phyloP scores from a whole-genome alignment of 306 rosid genomes.

The Pachyrhizus erosus region DNA sequence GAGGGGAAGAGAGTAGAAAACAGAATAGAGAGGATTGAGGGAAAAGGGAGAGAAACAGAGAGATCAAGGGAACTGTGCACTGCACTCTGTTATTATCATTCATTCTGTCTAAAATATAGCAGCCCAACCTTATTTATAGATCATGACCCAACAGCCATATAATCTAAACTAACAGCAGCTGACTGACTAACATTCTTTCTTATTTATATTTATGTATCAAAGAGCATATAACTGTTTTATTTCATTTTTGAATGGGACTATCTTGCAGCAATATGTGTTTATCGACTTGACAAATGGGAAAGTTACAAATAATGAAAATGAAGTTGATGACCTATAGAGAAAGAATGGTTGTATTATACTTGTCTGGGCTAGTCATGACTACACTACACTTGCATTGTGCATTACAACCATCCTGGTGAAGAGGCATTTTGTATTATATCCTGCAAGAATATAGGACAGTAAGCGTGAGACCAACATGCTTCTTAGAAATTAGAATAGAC shows the following conservation, averaged over 20 bases:
- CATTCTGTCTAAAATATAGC: no score
- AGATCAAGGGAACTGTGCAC: no score
- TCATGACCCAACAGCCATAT: no score
- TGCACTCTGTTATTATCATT: no score
- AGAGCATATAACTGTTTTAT: neutral
- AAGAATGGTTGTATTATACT: neutral
- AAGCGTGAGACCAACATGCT: slow-evolving; percentile 16
- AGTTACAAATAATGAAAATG: slow-evolving; percentile 5
- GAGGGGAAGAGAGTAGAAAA: no score
- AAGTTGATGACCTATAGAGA: slow-evolving; percentile 29
- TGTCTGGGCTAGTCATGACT: neutral
- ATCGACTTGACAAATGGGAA: neutral
- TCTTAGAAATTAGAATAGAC: slow-evolving; percentile 19
- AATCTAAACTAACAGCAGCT: no score
- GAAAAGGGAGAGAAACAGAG: no score
- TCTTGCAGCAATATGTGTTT: neutral
- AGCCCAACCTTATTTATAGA: no score
- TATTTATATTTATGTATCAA: no score
- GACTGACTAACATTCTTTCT: no score
- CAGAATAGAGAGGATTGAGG: no score
- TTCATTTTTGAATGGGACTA: neutral
- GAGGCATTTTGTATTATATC: neutral
- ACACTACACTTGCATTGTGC: neutral
- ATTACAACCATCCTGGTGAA: slow-evolving; percentile 8
- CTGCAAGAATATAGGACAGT: slow-evolving; percentile 20